phyloP scores from a whole-genome alignment of 352 stramenopile genomes.

The Aphanomyces invadans region DNA sequence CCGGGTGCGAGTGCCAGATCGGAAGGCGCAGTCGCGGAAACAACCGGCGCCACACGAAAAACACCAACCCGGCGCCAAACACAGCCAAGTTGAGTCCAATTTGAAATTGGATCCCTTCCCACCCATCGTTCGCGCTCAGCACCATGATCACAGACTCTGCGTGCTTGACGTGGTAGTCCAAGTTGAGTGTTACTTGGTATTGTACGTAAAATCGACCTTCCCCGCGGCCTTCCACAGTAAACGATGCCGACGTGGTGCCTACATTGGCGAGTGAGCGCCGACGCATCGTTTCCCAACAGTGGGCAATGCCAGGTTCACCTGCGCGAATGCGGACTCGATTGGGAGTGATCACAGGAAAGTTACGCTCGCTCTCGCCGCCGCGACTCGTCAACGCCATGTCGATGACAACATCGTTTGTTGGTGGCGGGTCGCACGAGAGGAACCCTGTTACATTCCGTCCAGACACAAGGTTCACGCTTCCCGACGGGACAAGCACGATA shows the following conservation, averaged over 20 bases:
- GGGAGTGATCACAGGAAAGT: conserved; percentile 18
- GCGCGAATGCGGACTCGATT: conserved; percentile 15
- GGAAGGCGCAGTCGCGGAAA: conserved; percentile 42
- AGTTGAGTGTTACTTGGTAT: conserved; percentile 11
- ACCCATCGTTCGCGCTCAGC: conserved; percentile 33
- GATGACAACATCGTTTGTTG: conserved; percentile 13
- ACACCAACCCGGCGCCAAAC: conserved; percentile 41
- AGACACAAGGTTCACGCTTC: conserved; percentile 4
- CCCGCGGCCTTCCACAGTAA: conserved; percentile 8
- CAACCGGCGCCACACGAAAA: conserved; percentile 57
- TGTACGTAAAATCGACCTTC: conserved; percentile 20
- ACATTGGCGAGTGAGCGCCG: neutral
- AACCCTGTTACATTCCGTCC: conserved; percentile 9
- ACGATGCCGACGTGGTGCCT: conserved; percentile 6
- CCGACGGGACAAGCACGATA: conserved; percentile 14
- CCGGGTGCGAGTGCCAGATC: conserved; percentile 52
- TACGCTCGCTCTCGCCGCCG: neutral
- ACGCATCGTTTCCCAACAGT: neutral
- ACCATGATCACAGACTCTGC: conserved; percentile 40
- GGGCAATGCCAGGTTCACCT: neutral
- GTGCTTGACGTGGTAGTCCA: conserved; percentile 17
- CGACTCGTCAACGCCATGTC: conserved; percentile 20
- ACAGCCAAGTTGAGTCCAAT: conserved; percentile 52
- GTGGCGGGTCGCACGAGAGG: conserved; percentile 12
- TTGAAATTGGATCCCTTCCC: conserved; percentile 61